Conservation (phyloP, 1,284 basidiomycete species). For the Inonotus obliquus region DNA sequence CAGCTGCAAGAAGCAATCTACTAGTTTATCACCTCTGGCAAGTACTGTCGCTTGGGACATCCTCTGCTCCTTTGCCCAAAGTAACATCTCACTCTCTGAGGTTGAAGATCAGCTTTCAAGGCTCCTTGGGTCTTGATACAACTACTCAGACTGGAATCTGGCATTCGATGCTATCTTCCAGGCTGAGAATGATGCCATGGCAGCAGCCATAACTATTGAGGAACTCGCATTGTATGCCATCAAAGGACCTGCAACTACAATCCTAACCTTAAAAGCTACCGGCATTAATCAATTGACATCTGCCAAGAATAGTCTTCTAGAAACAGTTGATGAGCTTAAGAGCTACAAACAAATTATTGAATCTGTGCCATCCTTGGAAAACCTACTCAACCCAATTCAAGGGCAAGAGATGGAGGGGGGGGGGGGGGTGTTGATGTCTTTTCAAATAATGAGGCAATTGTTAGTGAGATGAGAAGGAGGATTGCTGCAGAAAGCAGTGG, state of each 20-base stretch:
- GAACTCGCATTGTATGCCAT: not conserved
- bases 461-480: not conserved
- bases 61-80: not conserved
- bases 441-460: not conserved
- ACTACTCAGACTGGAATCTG: not conserved
- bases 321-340: not conserved
- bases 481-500: not conserved
- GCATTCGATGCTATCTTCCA: not conserved
- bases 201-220: not conserved
- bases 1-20: not conserved
- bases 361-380: constrained; percentile 19
- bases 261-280: not conserved
- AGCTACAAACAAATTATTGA: constrained; percentile 18
- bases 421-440: constrained; percentile 15
- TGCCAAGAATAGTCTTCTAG: not conserved
- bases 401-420: constrained; percentile 22
- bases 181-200: not conserved
- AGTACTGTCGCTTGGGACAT: not conserved
- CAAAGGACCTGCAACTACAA: not conserved
- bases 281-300: not conserved
- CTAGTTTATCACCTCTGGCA: not conserved
- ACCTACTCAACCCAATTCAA: constrained; percentile 20
- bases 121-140: not conserved
- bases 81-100: not conserved
- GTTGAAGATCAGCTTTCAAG: not conserved